phyloP scores from a whole-genome alignment of 139 green algal species.

The Dunaliella primolecta region DNA sequence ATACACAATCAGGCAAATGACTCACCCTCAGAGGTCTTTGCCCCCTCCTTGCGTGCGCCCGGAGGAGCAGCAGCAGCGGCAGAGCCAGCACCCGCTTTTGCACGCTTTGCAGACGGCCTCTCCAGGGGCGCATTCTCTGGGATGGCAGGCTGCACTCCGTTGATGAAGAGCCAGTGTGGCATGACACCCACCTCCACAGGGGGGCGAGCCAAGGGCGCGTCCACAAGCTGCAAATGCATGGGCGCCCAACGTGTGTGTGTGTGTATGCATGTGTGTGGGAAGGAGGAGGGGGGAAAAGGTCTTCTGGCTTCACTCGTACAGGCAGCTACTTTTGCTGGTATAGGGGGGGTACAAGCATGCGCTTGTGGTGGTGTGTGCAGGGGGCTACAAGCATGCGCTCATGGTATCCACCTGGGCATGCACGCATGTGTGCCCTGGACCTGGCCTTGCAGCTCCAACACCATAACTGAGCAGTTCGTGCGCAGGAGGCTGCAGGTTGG shows the following conservation, averaged over 20 bases:
- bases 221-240: constrained; percentile 50
- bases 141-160: constrained; percentile 84
- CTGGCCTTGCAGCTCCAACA: no score
- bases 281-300: no score
- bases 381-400: no score
- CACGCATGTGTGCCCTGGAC: no score
- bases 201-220: constrained; percentile 56
- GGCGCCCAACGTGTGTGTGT: neutral
- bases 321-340: neutral
- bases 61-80: neutral
- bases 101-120: constrained; percentile 16
- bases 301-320: no score
- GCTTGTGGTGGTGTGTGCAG: no score
- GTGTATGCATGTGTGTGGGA: constrained; percentile 7
- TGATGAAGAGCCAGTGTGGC: constrained; percentile 88
- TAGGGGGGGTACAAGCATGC: no score
- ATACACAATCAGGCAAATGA: neutral
- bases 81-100: neutral
- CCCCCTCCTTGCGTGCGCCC: neutral
- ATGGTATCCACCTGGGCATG: no score
- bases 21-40: neutral
- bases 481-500: no score
- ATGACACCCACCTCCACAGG: constrained; percentile 73
- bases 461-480: no score
- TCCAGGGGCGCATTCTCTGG: constrained; percentile 77